Evolutionary conservation across 2,329 filamentous ascomycete species (phyloP), one percentile per base, ranked within the genome.

Genomic region (Fusarium lateritium): DNA sequence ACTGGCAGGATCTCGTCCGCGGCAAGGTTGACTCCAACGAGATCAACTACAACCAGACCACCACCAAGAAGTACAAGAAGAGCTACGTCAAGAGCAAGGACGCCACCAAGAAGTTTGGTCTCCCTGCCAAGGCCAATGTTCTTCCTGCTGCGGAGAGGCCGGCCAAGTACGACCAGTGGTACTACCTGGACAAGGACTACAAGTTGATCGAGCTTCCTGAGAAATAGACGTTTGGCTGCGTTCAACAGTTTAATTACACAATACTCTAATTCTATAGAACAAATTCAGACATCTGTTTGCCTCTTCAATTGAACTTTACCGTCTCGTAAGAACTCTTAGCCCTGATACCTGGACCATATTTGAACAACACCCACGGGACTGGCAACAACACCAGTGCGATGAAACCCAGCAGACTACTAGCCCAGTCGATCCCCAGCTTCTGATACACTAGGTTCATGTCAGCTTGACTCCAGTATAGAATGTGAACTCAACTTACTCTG

Each of bases 351-450:
- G 80, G 78, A 0, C 86, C 86, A 36, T 76, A 86, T 53, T 79
- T 83, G 75, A 84, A 87, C 15, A 88, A 74, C 0, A 85, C 77
- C 81, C 84, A 88, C 0, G 86, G 86, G 19, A 88, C 79, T 0
- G 85, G 85, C 56, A 87, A 70, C 56, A 88, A 71, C 0, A 76
- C 76, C 3, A 86, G 24, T 1, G 84, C 79, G 5, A 89, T 74
- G 52, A 86, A 85, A 0, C 77, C 83, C 14, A 85, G 68, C 13
- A 85, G 67, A 49, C 83, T 85, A 8, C 78, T 81, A 1, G 83
- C 84, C 84, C 84, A 86, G 17, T 73, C 71, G 6, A 84, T 81
- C 0, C 83, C 83, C 14, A 86, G 71, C 5, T 70, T 76, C 7
- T 76, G 56, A 43, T 83, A 85, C 81, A 85, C 81, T 83, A 10